Conservation (phyloP, 768 basidiomycete species). For the Mycena galericulata region DNA sequence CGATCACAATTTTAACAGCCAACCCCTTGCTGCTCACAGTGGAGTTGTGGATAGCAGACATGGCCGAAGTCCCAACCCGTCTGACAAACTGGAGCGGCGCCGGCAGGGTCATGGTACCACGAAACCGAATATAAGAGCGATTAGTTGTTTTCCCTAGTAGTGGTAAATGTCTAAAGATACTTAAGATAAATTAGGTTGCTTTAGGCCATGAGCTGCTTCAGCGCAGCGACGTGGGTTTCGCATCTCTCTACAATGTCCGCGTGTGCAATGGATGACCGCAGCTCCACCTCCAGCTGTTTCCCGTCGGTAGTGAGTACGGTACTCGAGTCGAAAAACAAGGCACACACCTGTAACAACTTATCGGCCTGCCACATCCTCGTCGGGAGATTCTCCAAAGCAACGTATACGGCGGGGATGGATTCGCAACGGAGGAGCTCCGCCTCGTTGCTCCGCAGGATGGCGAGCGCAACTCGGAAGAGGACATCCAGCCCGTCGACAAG, state of each 20-base stretch:
- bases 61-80: too few species aligned
- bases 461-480: constrained; percentile 90
- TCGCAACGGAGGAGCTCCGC: constrained; percentile 85
- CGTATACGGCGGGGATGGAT: constrained; percentile 90
- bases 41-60: not conserved
- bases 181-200: constrained; percentile 2
- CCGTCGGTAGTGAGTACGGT: not conserved
- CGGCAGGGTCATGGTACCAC: too few species aligned
- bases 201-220: constrained; percentile 44
- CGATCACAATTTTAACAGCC: too few species aligned
- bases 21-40: too few species aligned
- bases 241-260: constrained; percentile 60
- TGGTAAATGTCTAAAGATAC: constrained; percentile 21
- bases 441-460: constrained; percentile 87
- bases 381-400: constrained; percentile 89
- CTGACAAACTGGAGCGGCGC: too few species aligned
- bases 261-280: constrained; percentile 58
- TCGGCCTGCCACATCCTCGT: constrained; percentile 96
- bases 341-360: constrained; percentile 84
- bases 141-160: constrained; percentile 1
- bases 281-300: constrained; percentile 55
- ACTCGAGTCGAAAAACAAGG: not conserved
- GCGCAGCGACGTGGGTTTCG: constrained; percentile 51
- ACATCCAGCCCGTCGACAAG: constrained; percentile 94
- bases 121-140: not conserved